These are phyloP conservation scores for Ophiostoma quercus DNA, from an alignment of 2,329 filamentous ascomycete genomes.

Conservation along the genomic window DNA sequence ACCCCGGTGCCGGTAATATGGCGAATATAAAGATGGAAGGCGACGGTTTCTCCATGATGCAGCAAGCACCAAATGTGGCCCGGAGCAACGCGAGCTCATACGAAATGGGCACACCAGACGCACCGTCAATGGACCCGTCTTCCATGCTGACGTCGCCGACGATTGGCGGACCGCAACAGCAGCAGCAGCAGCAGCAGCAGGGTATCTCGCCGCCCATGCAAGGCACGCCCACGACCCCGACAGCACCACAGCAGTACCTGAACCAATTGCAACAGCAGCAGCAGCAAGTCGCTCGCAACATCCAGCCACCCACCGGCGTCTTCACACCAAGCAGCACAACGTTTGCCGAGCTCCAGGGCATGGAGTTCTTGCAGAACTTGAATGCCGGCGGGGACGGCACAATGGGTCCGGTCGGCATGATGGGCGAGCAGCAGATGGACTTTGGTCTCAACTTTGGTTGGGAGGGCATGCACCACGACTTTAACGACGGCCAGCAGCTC, in stretches of 20 bases:
- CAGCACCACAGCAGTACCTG: slow-evolving; percentile 11
- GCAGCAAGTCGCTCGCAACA: slow-evolving; percentile 24
- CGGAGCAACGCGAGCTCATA: slow-evolving; percentile 39
- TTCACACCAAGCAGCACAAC: slow-evolving; percentile 32
- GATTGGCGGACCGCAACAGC: slow-evolving; percentile 19
- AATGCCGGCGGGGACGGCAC: slow-evolving; percentile 28
- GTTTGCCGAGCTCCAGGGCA: slow-evolving; percentile 47
- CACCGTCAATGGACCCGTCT: slow-evolving; percentile 35
- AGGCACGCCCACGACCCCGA: slow-evolving; percentile 23
- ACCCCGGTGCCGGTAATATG: slow-evolving; percentile 23
- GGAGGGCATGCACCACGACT: slow-evolving; percentile 59
- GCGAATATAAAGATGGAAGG: slow-evolving; percentile 37
- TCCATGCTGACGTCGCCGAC: slow-evolving; percentile 44
- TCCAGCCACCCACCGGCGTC: neutral
- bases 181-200: slow-evolving; percentile 13
- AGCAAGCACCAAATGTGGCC: slow-evolving; percentile 39
- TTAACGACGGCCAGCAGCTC: slow-evolving; percentile 54
- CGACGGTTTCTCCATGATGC: slow-evolving; percentile 38
- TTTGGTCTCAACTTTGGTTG: slow-evolving; percentile 63
- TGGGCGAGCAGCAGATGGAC: slow-evolving; percentile 50
- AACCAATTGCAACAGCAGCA: slow-evolving; percentile 28
- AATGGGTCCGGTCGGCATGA: slow-evolving; percentile 9
- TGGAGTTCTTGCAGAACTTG: slow-evolving; percentile 52
- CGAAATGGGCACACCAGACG: slow-evolving; percentile 31
- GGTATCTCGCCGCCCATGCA: slow-evolving; percentile 19